A percentile compares a stretch with the other conserved stretches of the same genome.
Evolutionary conservation across 1,284 basidiomycete genomes (phyloP).

Genomic region (Nidula niveotomentosa): DNA sequence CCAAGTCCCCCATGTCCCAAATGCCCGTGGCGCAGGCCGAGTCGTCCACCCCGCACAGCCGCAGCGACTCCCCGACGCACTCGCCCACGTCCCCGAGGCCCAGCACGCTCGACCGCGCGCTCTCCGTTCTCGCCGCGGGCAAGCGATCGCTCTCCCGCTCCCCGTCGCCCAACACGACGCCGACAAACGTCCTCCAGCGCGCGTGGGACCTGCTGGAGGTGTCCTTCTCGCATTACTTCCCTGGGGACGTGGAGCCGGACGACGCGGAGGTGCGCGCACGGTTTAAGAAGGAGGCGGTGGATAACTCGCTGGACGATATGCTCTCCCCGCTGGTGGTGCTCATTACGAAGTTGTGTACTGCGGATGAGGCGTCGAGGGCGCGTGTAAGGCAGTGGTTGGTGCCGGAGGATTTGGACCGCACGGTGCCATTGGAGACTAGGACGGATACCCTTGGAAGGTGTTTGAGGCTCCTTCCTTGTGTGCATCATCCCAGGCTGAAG

Average conservation of each 20-base stretch:
- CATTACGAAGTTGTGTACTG: slow-evolving; percentile 66
- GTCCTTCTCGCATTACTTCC: slow-evolving; percentile 64
- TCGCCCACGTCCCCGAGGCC: slow-evolving; percentile 33
- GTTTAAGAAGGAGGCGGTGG: slow-evolving; percentile 43
- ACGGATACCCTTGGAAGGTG: slow-evolving; percentile 75
- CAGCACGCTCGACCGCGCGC: slow-evolving; percentile 62
- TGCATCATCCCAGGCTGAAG: slow-evolving; percentile 72
- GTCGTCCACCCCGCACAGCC: slow-evolving; percentile 23
- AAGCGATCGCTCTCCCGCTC: slow-evolving; percentile 59
- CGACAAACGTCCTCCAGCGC: slow-evolving; percentile 56
- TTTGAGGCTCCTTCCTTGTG: slow-evolving; percentile 73
- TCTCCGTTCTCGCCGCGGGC: slow-evolving; percentile 56
- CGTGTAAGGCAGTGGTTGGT: slow-evolving; percentile 67
- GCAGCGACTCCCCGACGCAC: slow-evolving; percentile 36
- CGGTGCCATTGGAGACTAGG: slow-evolving; percentile 69
- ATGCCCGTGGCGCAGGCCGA: slow-evolving; percentile 19
- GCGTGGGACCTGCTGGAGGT: slow-evolving; percentile 67
- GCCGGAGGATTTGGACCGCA: slow-evolving; percentile 78
- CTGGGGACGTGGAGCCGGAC: slow-evolving; percentile 62
- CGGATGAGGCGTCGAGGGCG: slow-evolving; percentile 54
- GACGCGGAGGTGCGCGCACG: slow-evolving; percentile 54
- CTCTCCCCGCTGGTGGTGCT: slow-evolving; percentile 76
- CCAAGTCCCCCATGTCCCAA: slow-evolving; percentile 29
- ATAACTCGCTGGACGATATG: slow-evolving; percentile 70
- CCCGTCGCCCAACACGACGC: slow-evolving; percentile 39